Percentiles rank a stretch among this genome's conserved stretches.
Evolutionary conservation across 345 rosid species (phyloP).

Genomic region (Euclidium syriacum): DNA sequence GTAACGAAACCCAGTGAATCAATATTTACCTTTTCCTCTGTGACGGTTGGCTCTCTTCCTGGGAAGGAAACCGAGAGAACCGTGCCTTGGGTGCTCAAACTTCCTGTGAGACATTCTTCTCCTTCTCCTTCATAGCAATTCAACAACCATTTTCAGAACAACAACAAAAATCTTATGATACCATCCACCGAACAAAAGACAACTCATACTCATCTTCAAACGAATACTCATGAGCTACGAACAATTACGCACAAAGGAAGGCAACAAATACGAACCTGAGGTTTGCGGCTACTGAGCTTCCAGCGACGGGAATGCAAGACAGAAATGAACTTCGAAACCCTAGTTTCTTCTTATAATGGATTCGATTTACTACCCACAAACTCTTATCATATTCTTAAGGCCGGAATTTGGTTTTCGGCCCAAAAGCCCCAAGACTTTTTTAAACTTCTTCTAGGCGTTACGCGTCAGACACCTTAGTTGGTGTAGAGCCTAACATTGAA

Average conservation of each 20-base stretch:
- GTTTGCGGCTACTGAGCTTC: constrained; percentile 2
- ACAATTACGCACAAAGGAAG: too few species aligned
- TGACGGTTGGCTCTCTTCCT: constrained; percentile 86
- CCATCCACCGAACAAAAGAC: too few species aligned
- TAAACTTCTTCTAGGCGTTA: too few species aligned
- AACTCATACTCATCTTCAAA: too few species aligned
- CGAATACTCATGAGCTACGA: too few species aligned
- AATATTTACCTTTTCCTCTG: constrained; percentile 60
- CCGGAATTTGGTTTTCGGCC: not conserved
- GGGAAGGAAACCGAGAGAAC: constrained; percentile 89
- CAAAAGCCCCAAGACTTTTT: too few species aligned
- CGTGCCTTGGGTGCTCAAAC: constrained; percentile 96
- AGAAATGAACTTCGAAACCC: not conserved
- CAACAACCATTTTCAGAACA: constrained; percentile 1
- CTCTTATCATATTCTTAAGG: not conserved
- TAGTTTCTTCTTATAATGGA: not conserved
- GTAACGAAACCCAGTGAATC: not conserved
- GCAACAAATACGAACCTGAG: too few species aligned
- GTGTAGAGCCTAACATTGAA: too few species aligned
- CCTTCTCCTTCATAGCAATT: constrained; percentile 1
- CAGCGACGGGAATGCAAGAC: not conserved
- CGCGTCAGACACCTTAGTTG: too few species aligned
- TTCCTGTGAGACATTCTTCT: constrained; percentile 82
- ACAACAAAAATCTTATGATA: not conserved
- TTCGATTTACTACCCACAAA: not conserved